Evolutionary conservation across 371 early-diverging fungal genomes (phyloP), one percentile per base, ranked within the genome.

Genomic region (Circinella umbellata): DNA sequence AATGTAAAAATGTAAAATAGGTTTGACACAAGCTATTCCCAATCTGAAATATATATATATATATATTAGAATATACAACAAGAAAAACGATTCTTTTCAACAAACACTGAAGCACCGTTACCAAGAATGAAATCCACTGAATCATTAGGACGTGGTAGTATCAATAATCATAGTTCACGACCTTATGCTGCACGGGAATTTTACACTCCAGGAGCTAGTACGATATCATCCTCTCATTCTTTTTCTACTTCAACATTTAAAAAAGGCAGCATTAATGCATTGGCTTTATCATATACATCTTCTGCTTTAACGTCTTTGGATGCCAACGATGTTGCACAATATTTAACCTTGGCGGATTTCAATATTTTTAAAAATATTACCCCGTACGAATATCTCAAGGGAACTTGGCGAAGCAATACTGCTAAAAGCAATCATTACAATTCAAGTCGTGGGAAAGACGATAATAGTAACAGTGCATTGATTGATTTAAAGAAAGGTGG

Each of bases 271-370:
- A 38, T 20, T 34, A 36, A 38, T n/a, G 48, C 51, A 37, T 46
- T 64, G n/a, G 53, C 53, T 3, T 20, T 64, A 17, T 64, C 65
- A 15, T 64, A 53, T 10, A 64, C 65, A 14, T 37, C 48, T n/a
- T 54, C 49, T n/a, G 66, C 39, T 6, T 57, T 66, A 27, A 15
- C 67, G 4, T 55, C 42, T 34, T 63, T 81, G 18, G 76, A 80
- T 9, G 76, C 78, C 11, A 72, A 71, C 39, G 75, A 80, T 17
- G 72, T 84, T 48, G 85, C 85, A 35, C 71, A 76, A 3, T 84
- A 82, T 51, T 64, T 84, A 47, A 80, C 82, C 4, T 61, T 84
- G 61, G 80, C 80, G 4, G 85, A 84, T 66, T 79, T 71, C 48
- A 69, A 77, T 61, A 42, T 80, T 0, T 78, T 84, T 51, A 76